Evolutionary conservation across 108 stramenopile species (phyloP).

Genomic region (Skeletonema potamos): DNA sequence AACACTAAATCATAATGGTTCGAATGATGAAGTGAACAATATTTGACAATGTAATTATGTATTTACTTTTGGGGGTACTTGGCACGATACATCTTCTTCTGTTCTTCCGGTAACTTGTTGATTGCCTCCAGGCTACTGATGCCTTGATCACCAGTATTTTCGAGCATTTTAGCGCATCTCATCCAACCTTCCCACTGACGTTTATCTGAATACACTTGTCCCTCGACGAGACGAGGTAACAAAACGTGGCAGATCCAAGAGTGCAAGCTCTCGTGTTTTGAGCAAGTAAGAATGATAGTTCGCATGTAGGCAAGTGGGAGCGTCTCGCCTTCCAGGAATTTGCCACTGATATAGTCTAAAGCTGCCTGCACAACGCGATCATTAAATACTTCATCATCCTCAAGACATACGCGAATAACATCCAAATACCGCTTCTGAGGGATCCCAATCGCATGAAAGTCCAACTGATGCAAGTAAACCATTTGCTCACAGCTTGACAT

Average conservation of each 20-base stretch:
- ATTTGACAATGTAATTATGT: neutral
- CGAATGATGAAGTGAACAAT: too few relatives aligned
- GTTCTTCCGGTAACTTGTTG: conserved; percentile 69
- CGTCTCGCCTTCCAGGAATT: conserved; percentile 61
- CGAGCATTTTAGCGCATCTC: conserved; percentile 87
- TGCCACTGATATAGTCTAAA: conserved; percentile 78
- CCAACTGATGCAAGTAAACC: conserved; percentile 81
- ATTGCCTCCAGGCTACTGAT: conserved; percentile 74
- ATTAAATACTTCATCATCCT: conserved; percentile 76
- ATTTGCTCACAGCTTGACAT: conserved; percentile 86
- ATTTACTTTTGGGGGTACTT: conserved; percentile 53
- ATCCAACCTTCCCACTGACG: conserved; percentile 92
- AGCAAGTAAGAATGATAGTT: conserved; percentile 82
- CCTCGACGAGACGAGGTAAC: conserved; percentile 81
- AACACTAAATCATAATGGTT: neutral
- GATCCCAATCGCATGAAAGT: conserved; percentile 70
- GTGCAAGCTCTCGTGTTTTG: conserved; percentile 88
- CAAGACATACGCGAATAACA: conserved; percentile 72
- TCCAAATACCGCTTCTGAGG: conserved; percentile 85
- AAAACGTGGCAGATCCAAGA: conserved; percentile 84
- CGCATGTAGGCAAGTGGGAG: conserved; percentile 90
- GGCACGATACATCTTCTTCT: conserved; percentile 60
- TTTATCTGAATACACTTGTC: conserved; percentile 70
- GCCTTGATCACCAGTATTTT: conserved; percentile 63
- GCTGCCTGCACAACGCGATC: conserved; percentile 80